Conservation (phyloP, 2,329 filamentous ascomycete species). For the Fusarium keratoplasticum region DNA sequence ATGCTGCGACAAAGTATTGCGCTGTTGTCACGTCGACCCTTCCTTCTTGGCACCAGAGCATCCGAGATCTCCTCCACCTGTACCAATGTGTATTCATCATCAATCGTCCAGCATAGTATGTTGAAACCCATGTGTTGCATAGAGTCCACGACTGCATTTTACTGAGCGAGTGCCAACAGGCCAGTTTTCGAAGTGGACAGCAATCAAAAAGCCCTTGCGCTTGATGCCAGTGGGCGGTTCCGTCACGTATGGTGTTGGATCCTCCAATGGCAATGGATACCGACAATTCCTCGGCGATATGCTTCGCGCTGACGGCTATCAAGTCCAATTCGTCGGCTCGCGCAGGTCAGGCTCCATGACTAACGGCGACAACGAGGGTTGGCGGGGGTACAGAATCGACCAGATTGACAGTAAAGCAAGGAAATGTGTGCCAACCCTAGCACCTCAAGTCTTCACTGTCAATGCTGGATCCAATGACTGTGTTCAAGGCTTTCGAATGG, state of each 20-base stretch:
- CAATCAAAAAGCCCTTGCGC: background rate
- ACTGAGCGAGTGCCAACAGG: too few species aligned
- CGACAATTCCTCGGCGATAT: background rate
- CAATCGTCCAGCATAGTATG: too few species aligned
- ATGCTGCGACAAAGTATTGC: too few species aligned
- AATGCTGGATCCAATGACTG: background rate
- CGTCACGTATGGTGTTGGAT: background rate
- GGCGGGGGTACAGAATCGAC: background rate
- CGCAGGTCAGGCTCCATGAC: background rate
- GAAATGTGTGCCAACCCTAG: background rate
- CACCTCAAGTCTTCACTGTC: background rate
- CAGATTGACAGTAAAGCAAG: background rate
- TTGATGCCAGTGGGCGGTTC: background rate
- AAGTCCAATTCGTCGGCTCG: background rate
- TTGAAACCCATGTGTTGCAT: too few species aligned
- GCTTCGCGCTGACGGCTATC: background rate
- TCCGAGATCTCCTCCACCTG: too few species aligned
- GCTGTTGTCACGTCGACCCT: too few species aligned
- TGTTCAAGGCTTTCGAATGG: background rate
- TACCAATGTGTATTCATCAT: too few species aligned
- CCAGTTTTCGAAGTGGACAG: too few species aligned
- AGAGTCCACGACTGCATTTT: too few species aligned
- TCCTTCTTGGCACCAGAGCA: too few species aligned
- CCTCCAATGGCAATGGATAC: background rate
- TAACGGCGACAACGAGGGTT: background rate